These are phyloP conservation scores for Candida maltosa DNA, from an alignment of 805 yeast species.

Conservation along the genomic window DNA sequence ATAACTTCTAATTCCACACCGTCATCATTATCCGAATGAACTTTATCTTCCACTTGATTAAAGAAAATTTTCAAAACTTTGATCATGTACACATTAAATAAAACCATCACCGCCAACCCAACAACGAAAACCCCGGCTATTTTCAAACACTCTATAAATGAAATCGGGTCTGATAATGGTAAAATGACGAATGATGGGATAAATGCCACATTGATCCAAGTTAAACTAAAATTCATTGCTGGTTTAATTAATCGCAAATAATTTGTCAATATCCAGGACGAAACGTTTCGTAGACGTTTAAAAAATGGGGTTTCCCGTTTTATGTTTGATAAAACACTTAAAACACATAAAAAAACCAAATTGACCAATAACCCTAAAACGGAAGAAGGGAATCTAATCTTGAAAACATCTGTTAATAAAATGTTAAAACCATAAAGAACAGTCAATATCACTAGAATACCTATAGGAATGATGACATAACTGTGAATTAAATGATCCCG, in stretches of 20 bases:
- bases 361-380: slow-evolving; percentile 67
- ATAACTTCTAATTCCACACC: slow-evolving; percentile 14
- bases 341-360: slow-evolving; percentile 41
- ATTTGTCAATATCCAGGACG: slow-evolving; percentile 21
- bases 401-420: slow-evolving; percentile 38
- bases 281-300: slow-evolving; percentile 8
- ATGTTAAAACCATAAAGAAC: slow-evolving; percentile 53
- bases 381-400: slow-evolving; percentile 63
- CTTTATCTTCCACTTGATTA: slow-evolving; percentile 8
- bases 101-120: slow-evolving; percentile 53
- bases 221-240: slow-evolving; percentile 64
- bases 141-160: slow-evolving; percentile 65
- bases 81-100: slow-evolving; percentile 42
- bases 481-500: slow-evolving; percentile 35
- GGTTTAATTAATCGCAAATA: slow-evolving; percentile 45
- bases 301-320: not conserved
- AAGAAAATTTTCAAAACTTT: slow-evolving; percentile 19
- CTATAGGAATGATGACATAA: slow-evolving; percentile 47
- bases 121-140: slow-evolving; percentile 71
- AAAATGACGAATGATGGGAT: slow-evolving; percentile 73
- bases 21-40: slow-evolving; percentile 12
- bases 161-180: slow-evolving; percentile 64
- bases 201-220: slow-evolving; percentile 79
- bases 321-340: slow-evolving; percentile 22
- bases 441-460: slow-evolving; percentile 42